Percentiles rank a stretch among this genome's conserved stretches.
Evolutionary conservation across 306 rosid species (phyloP).

Genomic region (Styphnolobium japonicum): DNA sequence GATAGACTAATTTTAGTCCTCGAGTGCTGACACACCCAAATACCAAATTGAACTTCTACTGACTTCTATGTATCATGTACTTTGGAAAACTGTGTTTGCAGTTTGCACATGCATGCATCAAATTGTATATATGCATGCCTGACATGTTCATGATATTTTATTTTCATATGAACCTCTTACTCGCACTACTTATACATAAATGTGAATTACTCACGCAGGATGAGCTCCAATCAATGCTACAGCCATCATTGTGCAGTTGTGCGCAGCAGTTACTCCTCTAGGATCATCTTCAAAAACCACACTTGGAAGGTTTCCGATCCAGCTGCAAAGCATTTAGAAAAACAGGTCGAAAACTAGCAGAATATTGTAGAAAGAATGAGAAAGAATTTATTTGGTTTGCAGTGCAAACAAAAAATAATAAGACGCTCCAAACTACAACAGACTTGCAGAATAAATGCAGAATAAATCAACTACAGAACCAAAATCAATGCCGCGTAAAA

Average conservation of each 20-base stretch:
- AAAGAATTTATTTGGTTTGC: background rate
- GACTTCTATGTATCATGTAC: background rate
- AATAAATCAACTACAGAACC: too few species aligned
- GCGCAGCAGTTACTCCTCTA: constrained; percentile 95
- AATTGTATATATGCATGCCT: background rate
- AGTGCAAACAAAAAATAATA: background rate
- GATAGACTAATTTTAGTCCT: background rate
- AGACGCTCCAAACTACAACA: background rate
- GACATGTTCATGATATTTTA: background rate
- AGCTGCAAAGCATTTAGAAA: constrained; percentile 50
- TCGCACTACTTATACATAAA: background rate
- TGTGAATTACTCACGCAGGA: constrained; percentile 70
- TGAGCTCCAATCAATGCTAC: constrained; percentile 84
- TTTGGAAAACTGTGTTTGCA: background rate
- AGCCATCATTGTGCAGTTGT: constrained; percentile 99
- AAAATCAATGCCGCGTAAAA: constrained; percentile 4
- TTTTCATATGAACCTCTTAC: background rate
- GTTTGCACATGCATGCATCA: background rate
- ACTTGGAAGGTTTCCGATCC: constrained; percentile 94
- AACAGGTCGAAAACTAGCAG: constrained; percentile 19
- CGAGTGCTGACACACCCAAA: background rate
- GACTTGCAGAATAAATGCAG: background rate
- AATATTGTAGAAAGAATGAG: background rate
- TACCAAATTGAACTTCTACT: background rate
- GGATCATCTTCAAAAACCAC: constrained; percentile 98